These are phyloP conservation scores for Phialemoniopsis sp. DNA, from an alignment of 2,329 filamentous ascomycete genomes.

Conservation along the genomic window DNA sequence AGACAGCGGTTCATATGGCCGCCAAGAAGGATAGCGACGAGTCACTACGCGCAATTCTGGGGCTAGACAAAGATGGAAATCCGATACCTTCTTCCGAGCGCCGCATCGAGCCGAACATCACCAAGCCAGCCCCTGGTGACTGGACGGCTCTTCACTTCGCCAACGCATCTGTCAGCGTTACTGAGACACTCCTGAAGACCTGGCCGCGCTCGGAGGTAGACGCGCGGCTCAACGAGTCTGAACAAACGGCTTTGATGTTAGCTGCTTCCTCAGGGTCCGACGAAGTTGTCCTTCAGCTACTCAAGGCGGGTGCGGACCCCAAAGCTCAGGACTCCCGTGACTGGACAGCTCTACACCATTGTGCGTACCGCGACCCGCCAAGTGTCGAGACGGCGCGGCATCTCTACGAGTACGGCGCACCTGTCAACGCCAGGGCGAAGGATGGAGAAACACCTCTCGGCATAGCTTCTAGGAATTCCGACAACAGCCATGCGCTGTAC, in stretches of 20 bases:
- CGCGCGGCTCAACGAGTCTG: neutral
- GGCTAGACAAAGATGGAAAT: neutral
- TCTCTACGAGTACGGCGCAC: no score
- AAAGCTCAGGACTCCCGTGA: neutral
- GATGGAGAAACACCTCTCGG: neutral
- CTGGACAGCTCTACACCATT: neutral
- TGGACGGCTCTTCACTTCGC: neutral
- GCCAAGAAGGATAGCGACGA: neutral
- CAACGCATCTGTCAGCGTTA: neutral
- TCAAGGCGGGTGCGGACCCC: neutral
- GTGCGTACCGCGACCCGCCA: neutral
- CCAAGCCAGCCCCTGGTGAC: neutral
- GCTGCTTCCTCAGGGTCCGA: neutral
- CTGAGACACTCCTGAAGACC: neutral
- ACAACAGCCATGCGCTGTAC: conserved; percentile 1
- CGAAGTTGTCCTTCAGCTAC: neutral
- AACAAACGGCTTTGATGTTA: neutral
- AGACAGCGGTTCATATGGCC: neutral
- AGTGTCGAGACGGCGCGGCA: no score
- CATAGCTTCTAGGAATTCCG: neutral
- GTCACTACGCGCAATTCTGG: neutral
- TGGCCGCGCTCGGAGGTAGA: neutral
- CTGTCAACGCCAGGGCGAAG: no score
- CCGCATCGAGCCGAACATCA: neutral
- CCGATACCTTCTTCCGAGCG: no score